phyloP scores from a whole-genome alignment of 2,329 filamentous ascomycete species.

The Coniella lustricola region DNA sequence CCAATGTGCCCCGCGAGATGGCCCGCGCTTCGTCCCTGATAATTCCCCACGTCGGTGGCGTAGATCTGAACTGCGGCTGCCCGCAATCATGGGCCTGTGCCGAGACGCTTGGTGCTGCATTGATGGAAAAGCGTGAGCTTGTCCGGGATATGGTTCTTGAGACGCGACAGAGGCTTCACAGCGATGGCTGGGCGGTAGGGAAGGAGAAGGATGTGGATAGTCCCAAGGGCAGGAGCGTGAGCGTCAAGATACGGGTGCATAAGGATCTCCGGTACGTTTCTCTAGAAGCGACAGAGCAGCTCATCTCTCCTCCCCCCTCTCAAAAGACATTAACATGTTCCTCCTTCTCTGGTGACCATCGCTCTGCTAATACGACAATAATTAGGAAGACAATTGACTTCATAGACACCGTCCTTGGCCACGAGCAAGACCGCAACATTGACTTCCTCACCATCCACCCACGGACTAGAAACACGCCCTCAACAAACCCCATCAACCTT shows the following conservation, averaged over 20 bases:
- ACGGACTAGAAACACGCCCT: conserved; percentile 54
- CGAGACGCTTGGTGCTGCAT: conserved; percentile 59
- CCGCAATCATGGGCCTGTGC: conserved; percentile 67
- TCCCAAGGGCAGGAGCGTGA: conserved; percentile 49
- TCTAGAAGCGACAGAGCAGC: too few relatives aligned
- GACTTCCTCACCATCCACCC: conserved; percentile 68
- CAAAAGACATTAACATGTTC: neutral
- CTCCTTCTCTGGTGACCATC: neutral
- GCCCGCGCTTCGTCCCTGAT: conserved; percentile 55
- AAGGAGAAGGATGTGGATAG: conserved; percentile 35
- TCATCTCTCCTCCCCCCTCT: too few relatives aligned
- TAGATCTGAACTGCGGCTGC: conserved; percentile 68
- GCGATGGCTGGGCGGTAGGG: conserved; percentile 47
- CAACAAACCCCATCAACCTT: conserved; percentile 52
- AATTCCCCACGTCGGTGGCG: conserved; percentile 54
- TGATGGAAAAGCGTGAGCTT: conserved; percentile 58
- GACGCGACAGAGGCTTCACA: conserved; percentile 43
- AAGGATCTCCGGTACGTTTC: conserved; percentile 46
- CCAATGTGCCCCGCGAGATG: conserved; percentile 54
- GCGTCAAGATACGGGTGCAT: conserved; percentile 65
- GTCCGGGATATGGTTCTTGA: conserved; percentile 59
- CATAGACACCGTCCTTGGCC: conserved; percentile 53
- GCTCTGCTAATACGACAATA: neutral
- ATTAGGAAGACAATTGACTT: conserved; percentile 51
- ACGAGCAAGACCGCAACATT: conserved; percentile 43